Evolutionary conservation across 306 rosid genomes (phyloP), one percentile per base, ranked within the genome.

Genomic region (Carpinus fangiana): DNA sequence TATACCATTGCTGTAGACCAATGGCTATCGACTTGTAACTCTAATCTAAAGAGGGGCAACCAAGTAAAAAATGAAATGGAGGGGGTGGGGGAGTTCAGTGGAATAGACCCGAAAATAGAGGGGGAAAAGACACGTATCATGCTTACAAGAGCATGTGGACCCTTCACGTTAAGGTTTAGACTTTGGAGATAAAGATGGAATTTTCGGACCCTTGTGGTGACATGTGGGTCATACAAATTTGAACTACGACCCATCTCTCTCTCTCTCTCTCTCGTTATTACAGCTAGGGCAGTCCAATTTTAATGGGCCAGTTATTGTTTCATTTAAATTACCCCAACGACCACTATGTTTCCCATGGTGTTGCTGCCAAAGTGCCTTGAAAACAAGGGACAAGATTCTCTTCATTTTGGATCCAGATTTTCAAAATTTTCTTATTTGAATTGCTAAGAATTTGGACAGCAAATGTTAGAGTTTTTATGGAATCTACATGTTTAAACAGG

Each of bases 141-240:
- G 81, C 61, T 31, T 72, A 46, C 61, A 73, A 79, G 52, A 68
- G 69, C 78, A 61, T 75, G 85, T 81, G 94, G 91, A 74, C 86
- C 86, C 85, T 71, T 34, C 75, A 50, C 61, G 75, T 82, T 78
- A 64, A 77, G 84, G 68, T 79, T 73, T 60, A 59, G 70, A 70
- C 73, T 77, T 78, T 28, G 13, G 76, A 70, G 75, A 85, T 82
- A 89, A 82, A 77, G 84, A 81, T 81, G 76, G 83, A 86, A 72
- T 86, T 73, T 80, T 83, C 85, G 80, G 89, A 50, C 71, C 62
- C 80, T 78, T 82, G 92, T 64, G 88, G 84, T 78, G 88, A 31
- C 92, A 87, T 86, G 93, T 90, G 95, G 95, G 86, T 80, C 89
- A 77, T 88, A 86, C 86, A 92, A 87, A 87, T 77, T 81, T 87